Evolutionary conservation across 495 filamentous ascomycete species (phyloP), one percentile per base, ranked within the genome.

Genomic region (Cercophora scortea): DNA sequence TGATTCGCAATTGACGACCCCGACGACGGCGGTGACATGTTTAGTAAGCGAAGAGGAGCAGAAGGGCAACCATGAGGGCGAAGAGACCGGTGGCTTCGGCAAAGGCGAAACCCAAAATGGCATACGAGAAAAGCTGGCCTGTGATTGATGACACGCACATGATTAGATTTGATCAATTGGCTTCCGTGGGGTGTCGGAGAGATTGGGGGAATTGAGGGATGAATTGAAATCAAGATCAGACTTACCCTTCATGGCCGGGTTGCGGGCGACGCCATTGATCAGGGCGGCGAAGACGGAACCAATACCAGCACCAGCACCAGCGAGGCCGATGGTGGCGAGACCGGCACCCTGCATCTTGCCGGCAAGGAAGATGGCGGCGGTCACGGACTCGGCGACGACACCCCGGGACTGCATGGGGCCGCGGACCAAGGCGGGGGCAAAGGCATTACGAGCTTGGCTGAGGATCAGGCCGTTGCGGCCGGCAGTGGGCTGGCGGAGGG

Each of bases 61-160:
- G 61, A 62, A 71, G 70, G 8, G 68, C 67, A 55, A 71, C 61
- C 68, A 71, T 71, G 54, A 71, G 62, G 38, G 68, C 67, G 56
- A 71, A 71, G 36, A 71, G 60, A 47, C 68, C 67, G 19, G 68
- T 71, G 45, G 67, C 67, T 56, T 70, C 69, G 45, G 69, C 63
- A 44, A 70, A 63, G 42, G 67, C 69, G 48, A 70, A 70, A 32
- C 67, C 67, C 52, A 70, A 52, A 55, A 70, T 57, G 58, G 65
- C 70, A 51, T 69, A 71, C 10, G 60, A 56, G 62, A 72, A 71
- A 47, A 73, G 62, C 43, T 65, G 62, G 45, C 51, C 62, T 65
- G 56, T 36, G 35, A 33, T 40, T 44, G 42, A 46, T 35, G 8
- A 46, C 25, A 25, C 5, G 25, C 15, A 48, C 19, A 17, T 45